These are phyloP conservation scores for Gamsiella multidivaricata DNA, from an alignment of 192 early-diverging fungal species.

Conservation along the genomic window DNA sequence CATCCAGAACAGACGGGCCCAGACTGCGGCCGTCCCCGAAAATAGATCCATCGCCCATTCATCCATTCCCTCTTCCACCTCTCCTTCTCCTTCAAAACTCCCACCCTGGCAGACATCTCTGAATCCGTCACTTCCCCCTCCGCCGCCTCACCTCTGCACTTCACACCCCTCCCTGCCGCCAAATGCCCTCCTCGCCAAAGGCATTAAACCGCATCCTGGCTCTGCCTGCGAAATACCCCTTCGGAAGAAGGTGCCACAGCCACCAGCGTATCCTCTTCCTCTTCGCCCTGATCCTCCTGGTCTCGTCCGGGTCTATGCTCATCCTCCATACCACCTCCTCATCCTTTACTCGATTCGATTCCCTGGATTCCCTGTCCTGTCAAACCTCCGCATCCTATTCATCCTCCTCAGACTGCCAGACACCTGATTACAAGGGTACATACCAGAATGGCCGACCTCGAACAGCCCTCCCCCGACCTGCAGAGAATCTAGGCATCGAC, in stretches of 20 bases:
- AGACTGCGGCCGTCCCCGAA: too few species aligned
- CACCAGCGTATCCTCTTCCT: constrained; percentile 40
- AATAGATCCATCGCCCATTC: too few species aligned
- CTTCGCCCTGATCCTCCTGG: constrained; percentile 35
- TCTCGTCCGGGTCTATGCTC: constrained; percentile 49
- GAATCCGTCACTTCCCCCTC: too few species aligned
- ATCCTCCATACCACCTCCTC: constrained; percentile 39
- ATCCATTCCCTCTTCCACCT: too few species aligned
- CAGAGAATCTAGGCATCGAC: constrained; percentile 12
- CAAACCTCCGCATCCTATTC: constrained; percentile 12
- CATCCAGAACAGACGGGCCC: too few species aligned
- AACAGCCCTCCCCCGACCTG: constrained; percentile 31
- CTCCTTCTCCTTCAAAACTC: too few species aligned
- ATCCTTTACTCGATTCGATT: constrained; percentile 13
- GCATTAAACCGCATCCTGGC: constrained; percentile 21
- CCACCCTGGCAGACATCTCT: too few species aligned
- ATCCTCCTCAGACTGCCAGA: constrained; percentile 10
- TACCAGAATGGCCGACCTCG: constrained; percentile 42
- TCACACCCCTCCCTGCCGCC: neutral
- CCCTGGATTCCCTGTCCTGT: constrained; percentile 32
- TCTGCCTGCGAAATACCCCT: constrained; percentile 26
- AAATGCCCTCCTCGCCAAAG: constrained; percentile 47
- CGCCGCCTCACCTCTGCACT: neutral
- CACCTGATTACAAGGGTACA: too few species aligned
- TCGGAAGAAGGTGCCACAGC: constrained; percentile 35